Percentiles rank a stretch among this genome's conserved stretches.
Evolutionary conservation across 441 rosid genomes (phyloP).

Genomic region (Macaranga tanarius): DNA sequence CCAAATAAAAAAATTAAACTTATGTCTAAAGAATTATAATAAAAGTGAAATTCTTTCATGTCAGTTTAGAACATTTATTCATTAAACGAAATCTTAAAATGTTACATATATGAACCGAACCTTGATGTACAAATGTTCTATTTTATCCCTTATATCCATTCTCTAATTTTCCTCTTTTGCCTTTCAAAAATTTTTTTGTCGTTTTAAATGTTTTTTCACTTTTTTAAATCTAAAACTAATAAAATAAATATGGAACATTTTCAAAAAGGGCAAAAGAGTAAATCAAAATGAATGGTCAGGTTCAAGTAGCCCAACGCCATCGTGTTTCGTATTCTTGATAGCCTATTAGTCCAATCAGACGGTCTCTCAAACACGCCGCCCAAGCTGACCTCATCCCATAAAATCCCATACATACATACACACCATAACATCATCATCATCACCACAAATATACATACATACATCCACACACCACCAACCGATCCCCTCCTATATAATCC

Average conservation of each 20-base stretch:
- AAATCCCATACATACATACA: not conserved
- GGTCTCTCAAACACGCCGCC: conserved; percentile 21
- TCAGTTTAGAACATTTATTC: no score
- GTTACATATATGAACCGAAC: no score
- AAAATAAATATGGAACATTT: not conserved
- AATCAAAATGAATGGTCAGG: not conserved
- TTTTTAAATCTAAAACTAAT: no score
- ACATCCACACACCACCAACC: not conserved
- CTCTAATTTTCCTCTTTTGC: no score
- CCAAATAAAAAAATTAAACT: no score
- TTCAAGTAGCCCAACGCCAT: conserved; percentile 26
- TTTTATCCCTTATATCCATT: no score
- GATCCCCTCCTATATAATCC: conserved; percentile 35
- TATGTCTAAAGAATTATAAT: no score
- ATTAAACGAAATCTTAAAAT: no score
- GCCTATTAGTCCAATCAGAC: conserved; percentile 30
- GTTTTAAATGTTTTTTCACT: no score
- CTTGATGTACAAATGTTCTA: no score
- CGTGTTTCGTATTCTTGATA: conserved; percentile 20
- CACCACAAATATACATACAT: not conserved
- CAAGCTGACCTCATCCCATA: conserved; percentile 25
- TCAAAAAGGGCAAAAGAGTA: not conserved
- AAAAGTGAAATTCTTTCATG: no score
- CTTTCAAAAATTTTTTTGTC: no score
- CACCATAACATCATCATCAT: conserved; percentile 5